Base-by-base conservation (phyloP, 2,329 filamentous ascomycete genomes). In the Nakataea oryzae region DNA sequence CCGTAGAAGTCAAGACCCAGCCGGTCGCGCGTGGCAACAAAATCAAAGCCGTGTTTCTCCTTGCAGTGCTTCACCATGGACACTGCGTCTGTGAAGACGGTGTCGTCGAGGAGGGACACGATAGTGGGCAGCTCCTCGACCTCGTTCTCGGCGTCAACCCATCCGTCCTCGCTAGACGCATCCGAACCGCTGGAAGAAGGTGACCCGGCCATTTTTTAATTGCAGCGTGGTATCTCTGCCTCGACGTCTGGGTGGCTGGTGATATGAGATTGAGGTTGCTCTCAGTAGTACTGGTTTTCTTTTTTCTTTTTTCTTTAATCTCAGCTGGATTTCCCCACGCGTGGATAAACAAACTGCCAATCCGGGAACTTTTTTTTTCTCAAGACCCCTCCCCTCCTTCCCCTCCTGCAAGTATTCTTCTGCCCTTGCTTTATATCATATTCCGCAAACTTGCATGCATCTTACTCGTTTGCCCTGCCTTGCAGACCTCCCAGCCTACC, bases 61-160 rank as follows among this genome's bases (percentile, higher is more conserved):
- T 83, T 87, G 80, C 86, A 89, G 70, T 91, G 79, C 47, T 79
- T 75, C 57, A 93, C 76, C 87, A 93, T 90, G 26, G 81, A 78
- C 30, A 74, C 72, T 47, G 86, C 81, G 69, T 86, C 83, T 9
- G 83, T 74, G 69, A 91, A 93, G 50, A 84, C 82, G 64, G 81
- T 77, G 62, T 86, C 81, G 67, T 88, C 86, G 65, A 92, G 82
- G 41, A 93, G 78, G 26, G 88, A 90, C 59, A 88, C 78, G 63
- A 91, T 79, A 26, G 81, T 75, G 29, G 86, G 77, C 4, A 79
- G 75, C 66, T 88, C 82, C 61, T 83, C 78, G 61, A 90, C 88
- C 60, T 80, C 81, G 62, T 76, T 77, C 54, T 80, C 75, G 56
- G 65, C 63, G 56, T 72, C 70, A 32, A 71, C 69, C 68, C 73